Base-by-base conservation (phyloP, 2,329 filamentous ascomycete species). In the Colletotrichum lini region DNA sequence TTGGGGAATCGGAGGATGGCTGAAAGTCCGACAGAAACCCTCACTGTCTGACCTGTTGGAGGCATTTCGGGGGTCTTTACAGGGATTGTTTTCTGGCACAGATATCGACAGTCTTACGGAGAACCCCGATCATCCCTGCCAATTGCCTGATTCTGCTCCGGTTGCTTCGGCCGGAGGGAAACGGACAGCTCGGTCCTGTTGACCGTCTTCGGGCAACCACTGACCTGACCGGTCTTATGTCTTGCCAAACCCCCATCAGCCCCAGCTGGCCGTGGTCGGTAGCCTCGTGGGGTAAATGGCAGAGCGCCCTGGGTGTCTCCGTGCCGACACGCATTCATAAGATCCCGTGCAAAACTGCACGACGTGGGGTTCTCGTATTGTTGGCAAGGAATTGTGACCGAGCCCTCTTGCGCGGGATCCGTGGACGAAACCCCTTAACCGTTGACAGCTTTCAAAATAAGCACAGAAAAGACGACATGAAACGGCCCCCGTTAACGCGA, bases 121-220 rank as follows among this genome's bases (percentile, higher is more conserved):
- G 12, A 49, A 26, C n/a, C 10, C 35, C 13, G n/a, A 42, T 30
- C 57, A 56, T 30, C 47, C 44, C 42, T 50, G 57, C 52, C 44
- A 21, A 56, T 40, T 61, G 49, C 42, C 49, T 61, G 63, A 60
- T 54, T 54, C 47, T 70, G 38, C 42, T 23, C 49, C 63, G 67
- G 63, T 26, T 67, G 21, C 57, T 57, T 61, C 64, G 68, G 64
- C 52, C 49, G 68, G 50, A 62, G 35, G 52, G 45, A 63, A 57
- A 58, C 50, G 68, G 30, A 23, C 54, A 66, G 49, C 30, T 56
- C 35, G 47, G 13, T 38, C 18, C n/a, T 47, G 18, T 13, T 16
- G 58, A 26, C 23, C 56, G 38, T 49, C n/a, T 35, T 53, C 21
- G 9, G 38, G 45, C 16, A 50, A 35, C 26, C 52, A 42, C 21